Evolutionary conservation across 1,139 yeast species (phyloP).

Genomic region (Yamadazyma pseudoaaseri): DNA sequence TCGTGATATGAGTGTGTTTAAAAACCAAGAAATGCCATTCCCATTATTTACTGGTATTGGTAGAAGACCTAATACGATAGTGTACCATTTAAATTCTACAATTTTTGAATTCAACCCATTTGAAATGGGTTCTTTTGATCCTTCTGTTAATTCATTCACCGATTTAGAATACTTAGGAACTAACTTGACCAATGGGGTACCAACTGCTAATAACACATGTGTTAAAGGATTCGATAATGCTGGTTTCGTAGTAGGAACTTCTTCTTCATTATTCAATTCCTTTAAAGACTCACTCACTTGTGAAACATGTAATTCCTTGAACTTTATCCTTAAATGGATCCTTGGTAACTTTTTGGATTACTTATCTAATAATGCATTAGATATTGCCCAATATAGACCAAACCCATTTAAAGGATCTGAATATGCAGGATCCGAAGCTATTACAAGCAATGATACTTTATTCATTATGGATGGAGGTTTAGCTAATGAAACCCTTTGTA

Average conservation of each 20-base stretch:
- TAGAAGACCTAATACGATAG: slow-evolving; percentile 33
- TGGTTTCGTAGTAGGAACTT: slow-evolving; percentile 75
- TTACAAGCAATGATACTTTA: slow-evolving; percentile 31
- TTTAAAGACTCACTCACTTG: slow-evolving; percentile 59
- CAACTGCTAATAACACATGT: slow-evolving; percentile 36
- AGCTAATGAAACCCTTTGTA: slow-evolving; percentile 38
- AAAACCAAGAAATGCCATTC: slow-evolving; percentile 40
- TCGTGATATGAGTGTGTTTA: slow-evolving; percentile 24
- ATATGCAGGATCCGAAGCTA: slow-evolving; percentile 29
- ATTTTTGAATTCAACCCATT: slow-evolving; percentile 42
- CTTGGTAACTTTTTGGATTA: slow-evolving; percentile 42
- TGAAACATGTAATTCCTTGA: slow-evolving; percentile 38
- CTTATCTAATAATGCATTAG: slow-evolving; percentile 38
- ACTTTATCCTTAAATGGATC: slow-evolving; percentile 48
- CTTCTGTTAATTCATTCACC: slow-evolving; percentile 36
- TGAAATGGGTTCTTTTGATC: slow-evolving; percentile 45
- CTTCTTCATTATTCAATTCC: slow-evolving; percentile 76
- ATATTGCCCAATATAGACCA: slow-evolving; percentile 44
- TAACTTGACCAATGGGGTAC: slow-evolving; percentile 29
- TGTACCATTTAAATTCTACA: slow-evolving; percentile 34
- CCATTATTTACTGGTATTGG: slow-evolving; percentile 38
- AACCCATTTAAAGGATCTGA: slow-evolving; percentile 52
- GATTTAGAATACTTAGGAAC: slow-evolving; percentile 39
- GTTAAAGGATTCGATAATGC: slow-evolving; percentile 73
- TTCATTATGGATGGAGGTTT: slow-evolving; percentile 44